phyloP scores from a whole-genome alignment of 768 basidiomycete species.

The Amanita phalloides region DNA sequence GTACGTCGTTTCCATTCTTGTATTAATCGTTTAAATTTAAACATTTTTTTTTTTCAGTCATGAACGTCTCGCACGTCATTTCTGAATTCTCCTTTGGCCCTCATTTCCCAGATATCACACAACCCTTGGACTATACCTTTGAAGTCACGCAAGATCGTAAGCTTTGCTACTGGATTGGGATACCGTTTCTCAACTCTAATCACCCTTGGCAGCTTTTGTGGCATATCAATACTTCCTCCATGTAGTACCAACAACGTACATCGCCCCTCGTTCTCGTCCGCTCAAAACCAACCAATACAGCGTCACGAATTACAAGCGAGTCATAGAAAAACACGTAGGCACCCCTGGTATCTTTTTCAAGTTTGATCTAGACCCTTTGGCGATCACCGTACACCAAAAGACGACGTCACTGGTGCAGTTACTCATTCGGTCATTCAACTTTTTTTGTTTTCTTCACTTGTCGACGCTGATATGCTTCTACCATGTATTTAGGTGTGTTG shows the following conservation, averaged over 20 bases:
- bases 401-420: conserved; percentile 78
- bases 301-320: conserved; percentile 84
- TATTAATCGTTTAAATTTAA: not conserved
- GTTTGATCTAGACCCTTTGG: conserved; percentile 89
- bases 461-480: not conserved
- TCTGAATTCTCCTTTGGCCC: conserved; percentile 96
- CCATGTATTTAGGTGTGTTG: conserved; percentile 43
- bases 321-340: conserved; percentile 62
- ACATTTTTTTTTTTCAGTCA: conserved; percentile 35
- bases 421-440: conserved; percentile 46
- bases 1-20: conserved; percentile 33
- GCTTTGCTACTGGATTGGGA: conserved; percentile 16
- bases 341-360: conserved; percentile 98
- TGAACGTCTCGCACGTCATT: conserved; percentile 96
- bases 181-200: not conserved
- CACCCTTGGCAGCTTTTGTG: conserved; percentile 51
- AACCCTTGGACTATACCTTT: conserved; percentile 88
- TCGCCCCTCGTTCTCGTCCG: conserved; percentile 56
- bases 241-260: conserved; percentile 92
- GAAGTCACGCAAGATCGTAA: conserved; percentile 60
- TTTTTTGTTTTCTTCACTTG: not conserved
- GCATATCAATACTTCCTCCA: conserved; percentile 93
- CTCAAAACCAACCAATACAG: conserved; percentile 82
- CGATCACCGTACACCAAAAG: conserved; percentile 77
- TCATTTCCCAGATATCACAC: conserved; percentile 89